These are phyloP conservation scores for Lagerstroemia speciosa DNA, from an alignment of 345 rosid genomes.

Conservation along the genomic window DNA sequence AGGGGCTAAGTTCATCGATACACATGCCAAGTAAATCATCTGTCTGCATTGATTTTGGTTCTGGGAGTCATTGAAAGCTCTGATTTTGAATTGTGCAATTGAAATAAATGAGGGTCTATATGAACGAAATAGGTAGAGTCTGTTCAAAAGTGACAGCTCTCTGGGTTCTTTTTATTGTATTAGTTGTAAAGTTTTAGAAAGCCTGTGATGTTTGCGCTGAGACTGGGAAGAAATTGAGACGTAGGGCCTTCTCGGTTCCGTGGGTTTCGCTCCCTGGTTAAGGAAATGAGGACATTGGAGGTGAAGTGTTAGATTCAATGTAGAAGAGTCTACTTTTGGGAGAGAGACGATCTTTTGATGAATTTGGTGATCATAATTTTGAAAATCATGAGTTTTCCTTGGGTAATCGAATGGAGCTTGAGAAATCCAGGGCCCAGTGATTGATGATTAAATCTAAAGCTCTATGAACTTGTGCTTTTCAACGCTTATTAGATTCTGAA, in stretches of 20 bases:
- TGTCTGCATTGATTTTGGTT: not conserved
- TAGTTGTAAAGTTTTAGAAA: not conserved
- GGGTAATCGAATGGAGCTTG: not conserved
- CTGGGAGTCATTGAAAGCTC: not conserved
- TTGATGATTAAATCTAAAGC: not conserved
- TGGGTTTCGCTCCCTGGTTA: not conserved
- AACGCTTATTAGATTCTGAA: no score
- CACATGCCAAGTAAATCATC: slow-evolving; percentile 56
- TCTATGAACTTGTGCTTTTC: no score
- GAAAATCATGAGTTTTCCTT: not conserved
- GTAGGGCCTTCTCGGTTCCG: not conserved
- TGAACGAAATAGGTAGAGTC: not conserved
- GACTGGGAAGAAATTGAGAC: not conserved
- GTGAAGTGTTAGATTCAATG: not conserved
- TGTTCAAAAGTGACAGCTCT: not conserved
- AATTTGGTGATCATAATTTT: not conserved
- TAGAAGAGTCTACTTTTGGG: not conserved
- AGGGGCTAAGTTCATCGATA: slow-evolving; percentile 76
- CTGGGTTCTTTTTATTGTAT: not conserved
- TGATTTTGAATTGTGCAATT: not conserved
- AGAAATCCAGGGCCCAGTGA: not conserved
- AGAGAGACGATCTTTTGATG: not conserved
- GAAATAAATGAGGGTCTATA: not conserved
- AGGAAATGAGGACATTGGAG: not conserved
- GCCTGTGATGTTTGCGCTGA: not conserved